phyloP scores from a whole-genome alignment of 2,329 filamentous ascomycete genomes.

The Aspergillus hortae region DNA sequence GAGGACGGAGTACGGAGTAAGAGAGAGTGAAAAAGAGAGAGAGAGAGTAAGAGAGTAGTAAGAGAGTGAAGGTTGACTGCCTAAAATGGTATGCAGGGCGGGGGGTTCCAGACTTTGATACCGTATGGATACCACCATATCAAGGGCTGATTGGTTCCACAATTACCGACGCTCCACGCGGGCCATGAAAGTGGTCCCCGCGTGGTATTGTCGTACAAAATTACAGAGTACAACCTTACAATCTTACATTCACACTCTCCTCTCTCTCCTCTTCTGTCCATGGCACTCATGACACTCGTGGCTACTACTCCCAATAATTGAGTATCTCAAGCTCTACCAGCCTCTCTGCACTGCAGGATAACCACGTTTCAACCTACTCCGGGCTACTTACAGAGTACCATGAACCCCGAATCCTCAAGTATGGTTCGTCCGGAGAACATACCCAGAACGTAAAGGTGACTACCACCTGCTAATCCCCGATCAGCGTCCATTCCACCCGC shows the following conservation, averaged over 20 bases:
- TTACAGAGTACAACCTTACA: not conserved
- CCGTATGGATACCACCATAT: not conserved
- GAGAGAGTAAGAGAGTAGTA: not conserved
- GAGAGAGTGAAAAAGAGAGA: constrained; percentile 1
- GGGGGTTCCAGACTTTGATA: constrained; percentile 1
- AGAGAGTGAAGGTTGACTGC: constrained; percentile 4
- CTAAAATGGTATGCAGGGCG: not conserved
- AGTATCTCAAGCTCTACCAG: too few relatives aligned
- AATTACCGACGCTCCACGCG: not conserved
- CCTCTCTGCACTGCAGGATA: too few relatives aligned
- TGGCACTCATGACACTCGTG: too few relatives aligned
- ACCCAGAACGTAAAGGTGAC: not conserved
- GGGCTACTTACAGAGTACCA: too few relatives aligned
- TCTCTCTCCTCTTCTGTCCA: not conserved
- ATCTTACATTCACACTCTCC: too few relatives aligned
- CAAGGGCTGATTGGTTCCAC: not conserved
- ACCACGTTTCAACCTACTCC: too few relatives aligned
- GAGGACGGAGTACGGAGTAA: not conserved
- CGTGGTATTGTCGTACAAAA: not conserved
- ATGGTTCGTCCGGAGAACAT: not conserved
- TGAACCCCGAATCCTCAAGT: not conserved
- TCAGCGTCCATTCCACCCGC: constrained; percentile 8
- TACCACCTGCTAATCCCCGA: constrained; percentile 8
- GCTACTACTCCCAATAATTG: too few relatives aligned
- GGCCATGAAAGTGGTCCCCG: not conserved